Base-by-base conservation (phyloP, 306 rosid genomes). In the Lathyrus oleraceus region DNA sequence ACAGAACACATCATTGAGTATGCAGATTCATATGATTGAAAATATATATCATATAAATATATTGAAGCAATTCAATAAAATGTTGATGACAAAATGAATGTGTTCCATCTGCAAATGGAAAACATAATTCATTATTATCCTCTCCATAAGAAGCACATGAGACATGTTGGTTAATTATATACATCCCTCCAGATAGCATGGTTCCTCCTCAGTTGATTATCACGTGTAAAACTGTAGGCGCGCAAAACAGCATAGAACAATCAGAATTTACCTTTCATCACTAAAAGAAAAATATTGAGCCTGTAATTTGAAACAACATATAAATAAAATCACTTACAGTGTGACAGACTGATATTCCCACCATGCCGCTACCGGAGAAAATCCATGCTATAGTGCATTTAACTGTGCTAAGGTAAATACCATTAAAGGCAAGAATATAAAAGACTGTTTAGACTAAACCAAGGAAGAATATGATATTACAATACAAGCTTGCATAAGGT, bases 401-500 rank as follows among this genome's bases (percentile, higher is more conserved):
- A 79, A 71, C 72, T 48, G 84, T 75, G 76, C 80, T 76, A 73
- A 12, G 70, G 73, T 77, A 73, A 72, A 78, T 78, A 77, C 67
- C 74, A 44, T 78, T 72, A 61, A 81, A 75, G 78, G 85, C 74
- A 77, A 78, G 69, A 81, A 70, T 77, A 73, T 57, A 85, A 51
- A 77, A 74, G 69, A 70, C 61, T 69, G 53, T 42, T 25, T 40
- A 64, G 78, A 77, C 75, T 68, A 76, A 81, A 81, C 76, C 87
- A 72, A 72, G 70, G 83, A 73, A 76, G 73, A 80, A 74, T 69
- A 73, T 74, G 81, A 76, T 67, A 73, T 48, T 76, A 83, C 62
- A 78, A 70, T 82, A 76, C 69, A 72, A 76, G 83, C 91, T 78
- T 75, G 70, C 76, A 57, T 75, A 85, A 76, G 77, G 28, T 25